phyloP scores from a whole-genome alignment of 352 stramenopile species.

The Phytophthora sansomeana region DNA sequence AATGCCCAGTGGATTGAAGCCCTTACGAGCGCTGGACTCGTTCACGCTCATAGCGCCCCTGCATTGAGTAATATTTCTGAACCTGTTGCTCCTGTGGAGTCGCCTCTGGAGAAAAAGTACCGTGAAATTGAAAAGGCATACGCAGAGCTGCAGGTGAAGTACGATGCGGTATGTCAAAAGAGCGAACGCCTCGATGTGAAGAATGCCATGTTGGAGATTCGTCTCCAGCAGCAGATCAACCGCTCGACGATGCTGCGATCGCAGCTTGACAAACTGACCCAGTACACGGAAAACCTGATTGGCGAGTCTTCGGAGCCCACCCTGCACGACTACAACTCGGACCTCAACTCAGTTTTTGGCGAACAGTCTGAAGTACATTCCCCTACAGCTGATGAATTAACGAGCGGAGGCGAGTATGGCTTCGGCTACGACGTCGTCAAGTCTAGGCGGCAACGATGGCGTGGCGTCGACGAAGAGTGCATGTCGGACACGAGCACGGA shows the following conservation, averaged over 20 bases:
- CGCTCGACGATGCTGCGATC: slow-evolving; percentile 68
- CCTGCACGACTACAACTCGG: slow-evolving; percentile 56
- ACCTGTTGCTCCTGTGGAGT: slow-evolving; percentile 17
- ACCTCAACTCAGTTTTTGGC: slow-evolving; percentile 57
- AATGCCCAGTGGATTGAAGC: slow-evolving; percentile 80
- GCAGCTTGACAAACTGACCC: slow-evolving; percentile 74
- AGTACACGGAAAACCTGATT: slow-evolving; percentile 76
- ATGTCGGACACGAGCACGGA: slow-evolving; percentile 70
- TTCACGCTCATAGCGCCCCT: slow-evolving; percentile 10
- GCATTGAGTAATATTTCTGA: slow-evolving; percentile 42
- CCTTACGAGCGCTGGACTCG: slow-evolving; percentile 42
- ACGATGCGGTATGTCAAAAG: slow-evolving; percentile 53
- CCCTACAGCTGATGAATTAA: slow-evolving; percentile 48
- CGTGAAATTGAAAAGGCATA: slow-evolving; percentile 56
- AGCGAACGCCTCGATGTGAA: slow-evolving; percentile 62
- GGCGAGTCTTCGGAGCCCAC: slow-evolving; percentile 62
- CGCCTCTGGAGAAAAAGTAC: slow-evolving; percentile 57
- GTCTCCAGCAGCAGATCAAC: slow-evolving; percentile 70
- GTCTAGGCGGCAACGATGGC: slow-evolving; percentile 38
- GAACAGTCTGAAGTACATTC: slow-evolving; percentile 54
- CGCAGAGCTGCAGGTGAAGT: slow-evolving; percentile 64
- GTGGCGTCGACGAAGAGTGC: slow-evolving; percentile 58
- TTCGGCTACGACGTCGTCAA: slow-evolving; percentile 57
- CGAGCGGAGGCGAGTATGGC: slow-evolving; percentile 42
- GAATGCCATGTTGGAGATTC: slow-evolving; percentile 71